These are phyloP conservation scores for Begonia masoniana DNA, from an alignment of 306 rosid species.

Conservation along the genomic window DNA sequence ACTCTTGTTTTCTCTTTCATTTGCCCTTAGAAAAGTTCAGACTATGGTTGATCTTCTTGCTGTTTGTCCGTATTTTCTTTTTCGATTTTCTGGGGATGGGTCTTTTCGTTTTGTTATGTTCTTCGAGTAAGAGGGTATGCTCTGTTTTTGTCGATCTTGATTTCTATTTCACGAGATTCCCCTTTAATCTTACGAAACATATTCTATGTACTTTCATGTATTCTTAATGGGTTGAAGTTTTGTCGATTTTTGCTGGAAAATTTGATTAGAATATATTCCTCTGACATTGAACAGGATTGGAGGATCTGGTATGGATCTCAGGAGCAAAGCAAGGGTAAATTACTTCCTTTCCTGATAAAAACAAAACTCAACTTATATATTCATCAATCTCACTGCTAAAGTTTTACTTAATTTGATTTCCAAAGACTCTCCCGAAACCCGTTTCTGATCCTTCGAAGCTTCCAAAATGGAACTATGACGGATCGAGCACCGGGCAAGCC, in stretches of 20 bases:
- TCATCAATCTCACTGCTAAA: too few species aligned
- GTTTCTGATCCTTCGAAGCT: not conserved
- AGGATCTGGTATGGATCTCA: not conserved
- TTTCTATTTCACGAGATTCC: not conserved
- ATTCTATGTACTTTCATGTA: too few species aligned
- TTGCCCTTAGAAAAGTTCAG: not conserved
- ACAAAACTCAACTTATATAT: not conserved
- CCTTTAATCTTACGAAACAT: not conserved
- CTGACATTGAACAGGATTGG: not conserved
- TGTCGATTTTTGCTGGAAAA: too few species aligned
- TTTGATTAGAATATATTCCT: not conserved
- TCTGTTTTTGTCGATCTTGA: not conserved
- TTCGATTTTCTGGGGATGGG: not conserved
- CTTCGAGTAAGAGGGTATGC: not conserved
- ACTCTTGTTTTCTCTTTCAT: not conserved
- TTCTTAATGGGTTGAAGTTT: too few species aligned
- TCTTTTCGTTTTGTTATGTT: not conserved
- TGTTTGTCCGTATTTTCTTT: not conserved
- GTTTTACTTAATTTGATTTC: too few species aligned
- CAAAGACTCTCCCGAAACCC: not conserved
- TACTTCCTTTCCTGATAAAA: not conserved
- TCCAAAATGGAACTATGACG: constrained; percentile 1
- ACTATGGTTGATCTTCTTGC: not conserved
- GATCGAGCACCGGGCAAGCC: not conserved
- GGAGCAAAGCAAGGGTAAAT: not conserved